Evolutionary conservation across 192 early-diverging fungal genomes (phyloP), one percentile per base, ranked within the genome.

Genomic region (Pilaira anomala): DNA sequence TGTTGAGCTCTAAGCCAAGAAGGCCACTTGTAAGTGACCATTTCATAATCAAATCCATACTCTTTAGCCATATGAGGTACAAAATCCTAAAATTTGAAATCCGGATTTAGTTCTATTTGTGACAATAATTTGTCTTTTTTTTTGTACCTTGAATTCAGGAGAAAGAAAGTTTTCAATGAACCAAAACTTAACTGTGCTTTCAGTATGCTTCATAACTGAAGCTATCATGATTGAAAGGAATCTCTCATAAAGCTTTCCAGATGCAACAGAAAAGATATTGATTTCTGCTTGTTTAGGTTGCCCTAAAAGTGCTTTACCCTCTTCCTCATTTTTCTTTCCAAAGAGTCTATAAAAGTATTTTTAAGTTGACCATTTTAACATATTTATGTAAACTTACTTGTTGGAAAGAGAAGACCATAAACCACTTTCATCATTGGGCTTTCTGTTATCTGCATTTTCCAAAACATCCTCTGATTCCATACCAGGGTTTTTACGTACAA

Each of bases 11-110:
- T 83, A 24, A 99, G 81, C 95, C 95, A 99, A 42, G 93, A 88
- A 16, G 97, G 97, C 97, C 97, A 99, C 65, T 95, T 97, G 78
- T 97, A 98, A 2, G 95, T 97, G 22, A 99, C 93, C 45, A 97
- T 84, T 79, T 97, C 93, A 67, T 93, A 97, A 42, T 93, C 88
- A 73, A 99, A 97, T 13, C 82, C 84, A 70, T 91, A 93, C 63
- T 85, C 84, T 53, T 88, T 73, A 2, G 95, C 90, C 80, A 99
- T 84, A 50, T 88, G 78, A 14, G 95, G 95, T 5, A 99, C 79
- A 71, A 96, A 96, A 26, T 88, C 82, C 87, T 91, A 66, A 6
- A 22, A 77, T 11, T n/a, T n/a, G n/a, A n/a, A 33, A 16, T 44
- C 33, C 18, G 42, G 26, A 9, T 0, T 25, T 16, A 33, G 41